These are phyloP conservation scores for Corniculantispora saksenae DNA, from an alignment of 2,329 filamentous ascomycete genomes.

Conservation along the genomic window DNA sequence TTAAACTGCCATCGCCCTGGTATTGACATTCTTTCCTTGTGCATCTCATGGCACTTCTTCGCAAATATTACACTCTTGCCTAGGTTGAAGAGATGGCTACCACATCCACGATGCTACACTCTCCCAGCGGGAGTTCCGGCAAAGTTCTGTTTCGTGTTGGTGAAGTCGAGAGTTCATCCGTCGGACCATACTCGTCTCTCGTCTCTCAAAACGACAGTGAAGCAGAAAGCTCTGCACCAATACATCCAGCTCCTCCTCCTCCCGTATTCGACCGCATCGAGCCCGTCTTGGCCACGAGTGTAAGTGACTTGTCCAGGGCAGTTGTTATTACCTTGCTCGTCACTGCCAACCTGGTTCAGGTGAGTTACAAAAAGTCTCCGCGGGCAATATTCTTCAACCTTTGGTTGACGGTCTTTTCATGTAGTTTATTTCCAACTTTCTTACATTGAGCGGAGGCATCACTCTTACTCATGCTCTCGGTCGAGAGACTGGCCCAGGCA, in stretches of 20 bases:
- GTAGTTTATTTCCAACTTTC: slow-evolving; percentile 33
- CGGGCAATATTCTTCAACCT: too few species aligned
- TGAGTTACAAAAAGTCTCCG: too few species aligned
- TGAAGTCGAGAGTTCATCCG: background rate
- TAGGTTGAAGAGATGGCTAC: background rate
- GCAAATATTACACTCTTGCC: background rate
- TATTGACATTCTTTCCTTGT: background rate
- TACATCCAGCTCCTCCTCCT: background rate
- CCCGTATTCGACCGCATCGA: background rate
- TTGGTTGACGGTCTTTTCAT: background rate
- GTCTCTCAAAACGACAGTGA: background rate
- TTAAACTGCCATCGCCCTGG: background rate
- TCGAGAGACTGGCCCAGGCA: slow-evolving; percentile 29
- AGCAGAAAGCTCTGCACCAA: background rate
- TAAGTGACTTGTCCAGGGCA: background rate
- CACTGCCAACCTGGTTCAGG: background rate
- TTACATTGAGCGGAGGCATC: slow-evolving; percentile 33
- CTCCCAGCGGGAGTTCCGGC: background rate
- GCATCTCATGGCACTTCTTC: background rate
- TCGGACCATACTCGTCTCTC: background rate
- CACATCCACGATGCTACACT: background rate
- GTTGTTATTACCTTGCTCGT: background rate
- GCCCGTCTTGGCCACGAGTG: background rate
- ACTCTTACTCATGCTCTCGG: slow-evolving; percentile 31
- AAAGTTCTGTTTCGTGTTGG: background rate